Conservation (phyloP, 495 filamentous ascomycete species). For the Talaromyces proteolyticus region DNA sequence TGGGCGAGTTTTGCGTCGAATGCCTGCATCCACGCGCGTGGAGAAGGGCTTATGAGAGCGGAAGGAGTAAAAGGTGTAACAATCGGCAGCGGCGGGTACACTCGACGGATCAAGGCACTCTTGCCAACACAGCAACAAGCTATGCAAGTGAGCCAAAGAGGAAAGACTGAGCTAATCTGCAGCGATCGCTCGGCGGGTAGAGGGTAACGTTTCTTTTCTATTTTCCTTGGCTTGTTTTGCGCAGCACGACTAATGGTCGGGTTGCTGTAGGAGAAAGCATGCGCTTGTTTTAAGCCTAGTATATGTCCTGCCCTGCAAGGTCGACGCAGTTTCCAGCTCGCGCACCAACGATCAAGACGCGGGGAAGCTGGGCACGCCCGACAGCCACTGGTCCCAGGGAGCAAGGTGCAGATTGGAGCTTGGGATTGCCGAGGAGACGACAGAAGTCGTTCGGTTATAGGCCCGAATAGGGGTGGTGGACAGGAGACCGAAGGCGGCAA, state of each 20-base stretch:
- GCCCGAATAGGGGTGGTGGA: no score
- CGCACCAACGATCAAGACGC: constrained; percentile 4
- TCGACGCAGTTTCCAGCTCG: not conserved
- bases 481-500: no score
- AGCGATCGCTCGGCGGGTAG: constrained; percentile 6
- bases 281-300: no score
- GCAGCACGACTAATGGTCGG: not conserved
- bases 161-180: constrained; percentile 7
- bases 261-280: not conserved
- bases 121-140: constrained; percentile 6
- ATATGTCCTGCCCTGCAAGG: constrained; percentile 3
- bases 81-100: not conserved
- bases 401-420: not conserved
- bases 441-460: not conserved
- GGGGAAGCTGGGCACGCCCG: not conserved
- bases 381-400: not conserved
- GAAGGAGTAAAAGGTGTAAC: not conserved
- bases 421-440: not conserved
- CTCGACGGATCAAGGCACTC: no score
- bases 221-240: not conserved
- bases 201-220: constrained; percentile 6
- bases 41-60: not conserved
- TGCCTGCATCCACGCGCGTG: not conserved
- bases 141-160: constrained; percentile 11
- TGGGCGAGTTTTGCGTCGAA: not conserved